Percentiles rank a stretch among this genome's conserved stretches.
These are phyloP conservation scores for Raddia distichophylla DNA, from an alignment of 176 grass and related monocot genomes.

Conservation along the genomic window DNA sequence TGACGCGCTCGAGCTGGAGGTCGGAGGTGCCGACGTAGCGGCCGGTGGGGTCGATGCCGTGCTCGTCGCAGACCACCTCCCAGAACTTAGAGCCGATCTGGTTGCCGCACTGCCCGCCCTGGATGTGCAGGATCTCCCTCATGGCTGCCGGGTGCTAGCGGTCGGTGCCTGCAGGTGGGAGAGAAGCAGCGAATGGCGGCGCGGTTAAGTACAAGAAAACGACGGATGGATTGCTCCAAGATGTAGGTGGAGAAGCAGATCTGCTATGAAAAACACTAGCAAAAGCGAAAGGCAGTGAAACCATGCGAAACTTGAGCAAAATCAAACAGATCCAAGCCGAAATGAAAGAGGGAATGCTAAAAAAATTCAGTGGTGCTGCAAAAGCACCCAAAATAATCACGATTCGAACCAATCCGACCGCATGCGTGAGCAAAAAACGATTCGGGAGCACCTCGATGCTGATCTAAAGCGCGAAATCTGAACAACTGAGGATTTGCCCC, in stretches of 20 bases:
- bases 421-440: not conserved
- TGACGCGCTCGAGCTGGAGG: conserved; percentile 87
- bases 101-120: conserved; percentile 90
- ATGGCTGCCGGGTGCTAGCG: conserved; percentile 47
- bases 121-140: conserved; percentile 91
- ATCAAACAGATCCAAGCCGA: not conserved
- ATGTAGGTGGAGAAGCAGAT: conserved; percentile 16
- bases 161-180: conserved; percentile 24
- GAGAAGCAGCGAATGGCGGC: not conserved
- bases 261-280: not conserved
- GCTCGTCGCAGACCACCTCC: conserved; percentile 86
- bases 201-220: conserved; percentile 36
- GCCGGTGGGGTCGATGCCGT: conserved; percentile 76
- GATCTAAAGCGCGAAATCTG: not conserved
- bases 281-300: not conserved
- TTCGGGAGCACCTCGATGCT: not conserved
- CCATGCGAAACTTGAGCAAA: not conserved
- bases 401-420: not conserved
- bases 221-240: not conserved
- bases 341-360: not conserved
- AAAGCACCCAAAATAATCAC: not conserved
- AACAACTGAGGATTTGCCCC: not conserved
- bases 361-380: not conserved
- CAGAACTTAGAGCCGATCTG: conserved; percentile 92
- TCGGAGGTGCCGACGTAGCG: conserved; percentile 75